These are phyloP conservation scores for Cyberlindnera mississippiensis DNA, from an alignment of 805 yeast genomes.

Conservation along the genomic window DNA sequence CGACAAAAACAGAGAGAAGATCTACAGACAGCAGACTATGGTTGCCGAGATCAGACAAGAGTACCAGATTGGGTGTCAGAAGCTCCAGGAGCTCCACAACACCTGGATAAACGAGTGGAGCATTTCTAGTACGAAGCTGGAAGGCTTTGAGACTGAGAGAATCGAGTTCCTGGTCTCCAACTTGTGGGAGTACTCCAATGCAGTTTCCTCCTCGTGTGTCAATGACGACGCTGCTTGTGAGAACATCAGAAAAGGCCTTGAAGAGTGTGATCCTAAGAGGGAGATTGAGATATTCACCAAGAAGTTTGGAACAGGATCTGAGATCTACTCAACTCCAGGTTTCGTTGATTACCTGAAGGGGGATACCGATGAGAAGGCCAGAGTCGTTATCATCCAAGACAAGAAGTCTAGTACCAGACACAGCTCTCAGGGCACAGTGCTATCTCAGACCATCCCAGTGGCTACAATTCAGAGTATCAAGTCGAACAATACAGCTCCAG, in stretches of 20 bases:
- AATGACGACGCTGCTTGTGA: conserved; percentile 77
- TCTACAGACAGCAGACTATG: conserved; percentile 43
- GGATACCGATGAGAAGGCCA: conserved; percentile 29
- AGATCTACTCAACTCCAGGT: conserved; percentile 52
- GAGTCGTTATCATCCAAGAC: conserved; percentile 4
- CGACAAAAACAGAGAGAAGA: conserved; percentile 53
- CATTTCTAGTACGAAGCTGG: conserved; percentile 54
- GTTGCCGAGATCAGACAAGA: conserved; percentile 44
- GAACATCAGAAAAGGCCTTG: conserved; percentile 59
- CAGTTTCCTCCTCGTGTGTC: conserved; percentile 71
- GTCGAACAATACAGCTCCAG: not conserved
- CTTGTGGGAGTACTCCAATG: conserved; percentile 75
- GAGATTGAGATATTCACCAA: conserved; percentile 56
- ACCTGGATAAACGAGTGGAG: conserved; percentile 74
- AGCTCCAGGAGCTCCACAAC: conserved; percentile 53
- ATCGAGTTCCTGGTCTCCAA: conserved; percentile 65
- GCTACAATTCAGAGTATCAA: not conserved
- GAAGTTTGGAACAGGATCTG: conserved; percentile 60
- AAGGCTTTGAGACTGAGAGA: conserved; percentile 68
- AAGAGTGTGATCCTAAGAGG: conserved; percentile 56
- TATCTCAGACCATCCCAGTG: conserved; percentile 7
- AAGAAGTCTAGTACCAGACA: conserved; percentile 28
- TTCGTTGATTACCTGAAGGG: conserved; percentile 59
- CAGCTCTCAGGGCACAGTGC: conserved; percentile 19
- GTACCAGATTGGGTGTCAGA: conserved; percentile 52